Percentiles rank a stretch among this genome's conserved stretches.
Conservation (phyloP, 2,329 filamentous ascomycete species). For the Mycosphaerelloides madeirae region DNA sequence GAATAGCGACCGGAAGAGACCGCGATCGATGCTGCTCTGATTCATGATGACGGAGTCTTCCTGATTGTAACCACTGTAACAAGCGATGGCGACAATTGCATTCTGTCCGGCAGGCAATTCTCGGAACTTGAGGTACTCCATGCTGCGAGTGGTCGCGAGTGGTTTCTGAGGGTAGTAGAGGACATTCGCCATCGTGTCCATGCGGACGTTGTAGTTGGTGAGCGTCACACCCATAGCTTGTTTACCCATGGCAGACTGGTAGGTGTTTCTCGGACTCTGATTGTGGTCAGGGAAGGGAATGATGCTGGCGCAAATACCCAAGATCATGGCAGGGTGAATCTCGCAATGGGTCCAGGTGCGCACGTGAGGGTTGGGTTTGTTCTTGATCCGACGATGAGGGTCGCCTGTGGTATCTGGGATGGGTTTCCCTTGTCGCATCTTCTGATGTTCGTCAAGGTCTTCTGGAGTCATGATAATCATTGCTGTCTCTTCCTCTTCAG, state of each 20-base stretch:
- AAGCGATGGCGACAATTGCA: conserved; percentile 94
- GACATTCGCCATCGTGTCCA: conserved; percentile 99
- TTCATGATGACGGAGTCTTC: conserved; percentile 99
- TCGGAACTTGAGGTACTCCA: conserved; percentile 98
- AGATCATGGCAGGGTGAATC: conserved; percentile 98
- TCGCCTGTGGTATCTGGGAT: conserved; percentile 59
- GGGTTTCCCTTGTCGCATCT: conserved; percentile 32
- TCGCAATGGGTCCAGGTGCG: conserved; percentile 97
- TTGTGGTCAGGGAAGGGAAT: conserved; percentile 99
- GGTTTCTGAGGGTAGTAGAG: conserved; percentile 99
- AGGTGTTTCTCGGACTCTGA: conserved; percentile 95
- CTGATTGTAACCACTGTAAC: conserved; percentile 98
- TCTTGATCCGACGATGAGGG: conserved; percentile 81
- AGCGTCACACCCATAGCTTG: conserved; percentile 99
- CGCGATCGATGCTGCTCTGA: conserved; percentile 96
- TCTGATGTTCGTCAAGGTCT: conserved; percentile 65
- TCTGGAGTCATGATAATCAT: conserved; percentile 99
- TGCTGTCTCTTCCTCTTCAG: conserved; percentile 94
- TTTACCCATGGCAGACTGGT: conserved; percentile 97
- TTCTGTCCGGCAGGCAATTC: conserved; percentile 96
- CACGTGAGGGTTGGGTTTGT: conserved; percentile 77
- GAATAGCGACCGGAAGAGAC: conserved; percentile 94
- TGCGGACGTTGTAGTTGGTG: conserved; percentile 92
- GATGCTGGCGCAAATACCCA: conserved; percentile 97
- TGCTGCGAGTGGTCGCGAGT: conserved; percentile 88